Evolutionary conservation across 2,329 filamentous ascomycete genomes (phyloP).

Genomic region (Tolypocladium ophioglossoides): DNA sequence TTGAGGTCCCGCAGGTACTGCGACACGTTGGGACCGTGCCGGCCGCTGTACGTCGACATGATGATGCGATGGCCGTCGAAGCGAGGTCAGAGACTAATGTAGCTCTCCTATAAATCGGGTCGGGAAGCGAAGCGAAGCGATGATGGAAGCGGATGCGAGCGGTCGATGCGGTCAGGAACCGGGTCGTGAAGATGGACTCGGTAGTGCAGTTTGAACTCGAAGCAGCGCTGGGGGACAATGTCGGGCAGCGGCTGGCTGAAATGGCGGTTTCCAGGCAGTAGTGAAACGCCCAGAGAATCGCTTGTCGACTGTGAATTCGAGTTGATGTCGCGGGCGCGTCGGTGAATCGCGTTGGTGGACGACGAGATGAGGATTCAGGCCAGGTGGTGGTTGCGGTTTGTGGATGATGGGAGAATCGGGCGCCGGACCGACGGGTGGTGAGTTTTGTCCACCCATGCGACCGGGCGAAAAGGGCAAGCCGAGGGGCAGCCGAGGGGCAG

Average conservation of each 20-base stretch:
- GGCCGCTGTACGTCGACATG: slow-evolving; percentile 68
- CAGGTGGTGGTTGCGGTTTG: slow-evolving; percentile 1
- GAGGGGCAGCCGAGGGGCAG: slow-evolving; percentile 1
- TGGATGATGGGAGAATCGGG: slow-evolving; percentile 1
- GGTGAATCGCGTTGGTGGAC: not conserved
- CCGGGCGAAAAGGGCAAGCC: not conserved
- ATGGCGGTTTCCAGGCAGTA: not conserved
- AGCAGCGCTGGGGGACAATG: not conserved
- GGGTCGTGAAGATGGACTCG: not conserved
- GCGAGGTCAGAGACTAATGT: not conserved
- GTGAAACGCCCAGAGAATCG: not conserved
- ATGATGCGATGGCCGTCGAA: slow-evolving; percentile 2
- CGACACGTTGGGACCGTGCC: slow-evolving; percentile 77
- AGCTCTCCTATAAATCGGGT: not conserved
- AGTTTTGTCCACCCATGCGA: slow-evolving; percentile 3
- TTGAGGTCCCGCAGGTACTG: slow-evolving; percentile 85
- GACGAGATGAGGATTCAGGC: not conserved
- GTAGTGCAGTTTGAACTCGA: not conserved
- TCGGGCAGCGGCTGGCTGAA: not conserved
- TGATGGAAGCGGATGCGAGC: not conserved
- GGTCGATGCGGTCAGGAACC: not conserved
- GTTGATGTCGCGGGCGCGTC: not conserved
- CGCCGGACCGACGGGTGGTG: slow-evolving; percentile 1
- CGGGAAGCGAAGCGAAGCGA: not conserved
- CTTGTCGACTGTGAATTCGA: not conserved